These are phyloP conservation scores for Penicillium sp. DNA, from an alignment of 2,329 filamentous ascomycete genomes.

Conservation along the genomic window DNA sequence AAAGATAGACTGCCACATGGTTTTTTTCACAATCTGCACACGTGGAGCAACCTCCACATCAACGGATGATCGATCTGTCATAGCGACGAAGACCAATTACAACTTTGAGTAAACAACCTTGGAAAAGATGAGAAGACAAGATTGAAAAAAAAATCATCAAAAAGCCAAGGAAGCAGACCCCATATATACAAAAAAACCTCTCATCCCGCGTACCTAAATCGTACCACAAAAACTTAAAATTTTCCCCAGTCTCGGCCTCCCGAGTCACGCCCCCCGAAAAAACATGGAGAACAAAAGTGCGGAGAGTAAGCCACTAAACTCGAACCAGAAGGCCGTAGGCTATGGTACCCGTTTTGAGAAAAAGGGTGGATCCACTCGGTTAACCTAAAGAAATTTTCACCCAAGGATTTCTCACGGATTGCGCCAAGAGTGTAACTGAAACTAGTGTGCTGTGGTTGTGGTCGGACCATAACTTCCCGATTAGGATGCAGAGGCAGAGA, in stretches of 20 bases:
- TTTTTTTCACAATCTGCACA: conserved; percentile 23
- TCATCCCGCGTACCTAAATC: neutral
- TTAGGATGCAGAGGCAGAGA: conserved; percentile 16
- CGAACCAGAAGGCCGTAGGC: neutral
- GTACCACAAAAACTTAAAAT: conserved; percentile 10
- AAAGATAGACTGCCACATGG: conserved; percentile 28
- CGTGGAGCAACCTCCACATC: conserved; percentile 20
- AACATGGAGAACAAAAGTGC: conserved; percentile 19
- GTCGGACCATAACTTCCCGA: conserved; percentile 1
- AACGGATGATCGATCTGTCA: conserved; percentile 16
- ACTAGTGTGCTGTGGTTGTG: neutral
- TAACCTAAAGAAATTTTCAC: conserved; percentile 1
- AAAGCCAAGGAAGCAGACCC: neutral
- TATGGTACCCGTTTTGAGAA: conserved; percentile 7
- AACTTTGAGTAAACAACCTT: neutral
- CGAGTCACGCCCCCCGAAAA: conserved; percentile 16
- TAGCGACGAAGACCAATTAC: conserved; percentile 6
- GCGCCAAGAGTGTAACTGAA: neutral
- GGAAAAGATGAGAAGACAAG: neutral
- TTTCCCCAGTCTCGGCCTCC: conserved; percentile 20
- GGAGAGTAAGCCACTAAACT: conserved; percentile 15
- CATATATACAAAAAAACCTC: neutral
- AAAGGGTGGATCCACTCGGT: conserved; percentile 7
- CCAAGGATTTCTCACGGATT: neutral
- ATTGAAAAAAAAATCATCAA: neutral